A percentile compares a stretch with the other conserved stretches of the same genome.
phyloP scores from a whole-genome alignment of 805 yeast species.

The Yarrowia phangngaensis region DNA sequence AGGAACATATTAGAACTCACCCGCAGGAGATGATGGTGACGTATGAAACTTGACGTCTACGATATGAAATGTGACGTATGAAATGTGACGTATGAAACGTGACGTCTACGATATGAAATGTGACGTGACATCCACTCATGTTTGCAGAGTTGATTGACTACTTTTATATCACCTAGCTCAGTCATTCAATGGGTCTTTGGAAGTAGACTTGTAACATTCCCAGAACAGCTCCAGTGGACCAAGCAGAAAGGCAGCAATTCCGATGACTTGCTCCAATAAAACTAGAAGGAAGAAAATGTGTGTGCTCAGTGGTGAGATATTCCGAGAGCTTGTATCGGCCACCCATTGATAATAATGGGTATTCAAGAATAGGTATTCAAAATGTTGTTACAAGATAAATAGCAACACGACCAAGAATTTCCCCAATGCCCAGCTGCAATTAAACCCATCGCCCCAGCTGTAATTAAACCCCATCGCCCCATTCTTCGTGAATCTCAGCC shows the following conservation, averaged over 20 bases:
- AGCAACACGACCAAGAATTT: constrained; percentile 67
- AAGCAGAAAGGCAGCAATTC: constrained; percentile 57
- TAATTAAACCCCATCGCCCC: constrained; percentile 77
- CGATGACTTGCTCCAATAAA: constrained; percentile 66
- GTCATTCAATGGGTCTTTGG: constrained; percentile 66
- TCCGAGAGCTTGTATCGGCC: constrained; percentile 70
- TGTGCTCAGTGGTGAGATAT: constrained; percentile 79
- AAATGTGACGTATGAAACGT: too few relatives aligned
- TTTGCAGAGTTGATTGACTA: too few relatives aligned
- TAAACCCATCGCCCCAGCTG: constrained; percentile 60
- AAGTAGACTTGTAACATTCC: constrained; percentile 89
- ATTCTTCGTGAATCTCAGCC: constrained; percentile 50
- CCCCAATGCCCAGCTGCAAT: constrained; percentile 72
- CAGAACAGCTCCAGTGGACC: constrained; percentile 78
- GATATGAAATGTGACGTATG: too few relatives aligned
- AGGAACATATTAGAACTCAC: too few relatives aligned
- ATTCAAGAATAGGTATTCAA: constrained; percentile 78
- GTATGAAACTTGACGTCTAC: too few relatives aligned
- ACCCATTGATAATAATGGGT: constrained; percentile 65
- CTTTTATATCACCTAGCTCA: too few relatives aligned
- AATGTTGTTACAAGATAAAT: constrained; percentile 75
- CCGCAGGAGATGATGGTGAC: too few relatives aligned
- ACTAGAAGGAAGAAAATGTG: constrained; percentile 69
- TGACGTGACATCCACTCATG: too few relatives aligned
- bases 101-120: too few relatives aligned